Evolutionary conservation across 2,329 filamentous ascomycete species (phyloP).

Genomic region (Exophiala alcalophila): DNA sequence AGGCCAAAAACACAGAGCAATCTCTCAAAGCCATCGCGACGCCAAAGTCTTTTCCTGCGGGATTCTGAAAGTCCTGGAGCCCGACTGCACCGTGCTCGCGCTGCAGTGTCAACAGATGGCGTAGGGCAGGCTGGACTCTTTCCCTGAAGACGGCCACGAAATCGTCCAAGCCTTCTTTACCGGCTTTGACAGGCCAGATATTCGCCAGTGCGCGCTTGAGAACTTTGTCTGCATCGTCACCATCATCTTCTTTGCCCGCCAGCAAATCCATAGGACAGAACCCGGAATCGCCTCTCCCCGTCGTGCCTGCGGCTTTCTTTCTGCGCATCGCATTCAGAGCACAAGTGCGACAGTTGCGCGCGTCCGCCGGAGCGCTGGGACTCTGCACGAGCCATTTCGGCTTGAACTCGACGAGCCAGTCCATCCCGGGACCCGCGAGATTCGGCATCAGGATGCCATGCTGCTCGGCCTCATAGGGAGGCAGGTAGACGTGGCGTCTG

Average conservation of each 20-base stretch:
- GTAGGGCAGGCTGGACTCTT: constrained; percentile 38
- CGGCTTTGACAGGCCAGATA: constrained; percentile 23
- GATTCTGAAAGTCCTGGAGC: constrained; percentile 29
- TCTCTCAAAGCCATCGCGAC: constrained; percentile 79
- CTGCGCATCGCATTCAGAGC: constrained; percentile 55
- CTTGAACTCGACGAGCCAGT: constrained; percentile 65
- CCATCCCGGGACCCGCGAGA: constrained; percentile 54
- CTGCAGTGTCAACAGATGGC: constrained; percentile 30
- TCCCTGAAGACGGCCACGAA: constrained; percentile 32
- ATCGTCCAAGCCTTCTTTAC: constrained; percentile 35
- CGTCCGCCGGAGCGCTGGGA: constrained; percentile 62
- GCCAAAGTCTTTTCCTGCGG: constrained; percentile 49
- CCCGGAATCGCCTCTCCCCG: constrained; percentile 34
- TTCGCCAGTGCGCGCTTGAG: constrained; percentile 41
- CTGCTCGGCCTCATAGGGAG: constrained; percentile 50
- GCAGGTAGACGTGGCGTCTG: constrained; percentile 51
- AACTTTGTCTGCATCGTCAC: constrained; percentile 13
- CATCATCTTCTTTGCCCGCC: too few species aligned
- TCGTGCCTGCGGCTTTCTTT: constrained; percentile 31
- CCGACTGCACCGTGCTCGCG: constrained; percentile 31
- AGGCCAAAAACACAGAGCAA: constrained; percentile 63
- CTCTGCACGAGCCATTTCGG: constrained; percentile 82
- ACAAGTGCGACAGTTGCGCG: constrained; percentile 71
- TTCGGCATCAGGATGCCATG: constrained; percentile 71
- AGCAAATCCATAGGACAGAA: constrained; percentile 67